These are phyloP conservation scores for Malus hybrid DNA, from an alignment of 331 rosid genomes.

Conservation along the genomic window DNA sequence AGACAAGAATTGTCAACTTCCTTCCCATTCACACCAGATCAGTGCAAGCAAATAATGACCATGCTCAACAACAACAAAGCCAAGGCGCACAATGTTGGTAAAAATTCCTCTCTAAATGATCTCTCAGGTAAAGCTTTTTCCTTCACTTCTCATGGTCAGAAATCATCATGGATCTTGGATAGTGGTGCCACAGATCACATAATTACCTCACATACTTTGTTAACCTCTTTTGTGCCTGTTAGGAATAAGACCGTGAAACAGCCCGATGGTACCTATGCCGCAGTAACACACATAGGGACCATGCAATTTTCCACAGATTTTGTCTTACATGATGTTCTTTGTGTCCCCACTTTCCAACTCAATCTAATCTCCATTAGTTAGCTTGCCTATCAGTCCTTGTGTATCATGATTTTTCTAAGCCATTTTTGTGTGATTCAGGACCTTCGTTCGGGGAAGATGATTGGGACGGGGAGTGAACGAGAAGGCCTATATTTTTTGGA, in stretches of 20 bases:
- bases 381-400: neutral
- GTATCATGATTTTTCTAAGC: neutral
- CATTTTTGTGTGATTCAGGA: neutral
- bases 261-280: fast-evolving
- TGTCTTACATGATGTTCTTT: neutral
- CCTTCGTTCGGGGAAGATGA: neutral
- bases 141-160: neutral
- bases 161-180: neutral
- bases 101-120: neutral
- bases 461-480: neutral
- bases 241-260: neutral
- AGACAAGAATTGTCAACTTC: fast-evolving
- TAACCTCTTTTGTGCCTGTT: neutral
- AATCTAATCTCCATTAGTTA: neutral
- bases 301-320: neutral
- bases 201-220: fast-evolving
- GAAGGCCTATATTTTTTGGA: neutral
- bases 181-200: neutral
- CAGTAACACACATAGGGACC: neutral
- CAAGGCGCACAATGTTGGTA: neutral
- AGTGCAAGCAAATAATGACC: neutral
- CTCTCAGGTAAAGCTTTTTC: neutral
- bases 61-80: neutral
- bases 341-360: fast-evolving
- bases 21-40: fast-evolving